A percentile compares a stretch with the other conserved stretches of the same genome.
phyloP scores from a whole-genome alignment of 106 monocot species.

The Alisma plantagoaquatica region DNA sequence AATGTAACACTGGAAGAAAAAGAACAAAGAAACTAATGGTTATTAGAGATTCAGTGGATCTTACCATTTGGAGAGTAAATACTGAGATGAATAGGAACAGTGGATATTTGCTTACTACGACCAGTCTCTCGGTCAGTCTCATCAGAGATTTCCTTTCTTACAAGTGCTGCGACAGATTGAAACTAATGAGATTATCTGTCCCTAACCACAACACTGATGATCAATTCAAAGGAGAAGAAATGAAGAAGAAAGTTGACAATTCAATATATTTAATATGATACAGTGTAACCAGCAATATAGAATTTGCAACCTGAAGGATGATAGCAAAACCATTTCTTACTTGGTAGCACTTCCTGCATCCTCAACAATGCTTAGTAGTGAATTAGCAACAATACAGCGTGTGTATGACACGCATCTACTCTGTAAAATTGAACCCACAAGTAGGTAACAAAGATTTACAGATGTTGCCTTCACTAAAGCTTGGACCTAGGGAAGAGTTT shows the following conservation, averaged over 20 bases:
- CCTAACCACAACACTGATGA: neutral
- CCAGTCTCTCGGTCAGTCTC: conserved; percentile 91
- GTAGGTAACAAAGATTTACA: too few species aligned
- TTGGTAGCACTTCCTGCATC: too few species aligned
- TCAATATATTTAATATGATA: neutral
- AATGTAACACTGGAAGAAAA: too few species aligned
- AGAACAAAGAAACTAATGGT: neutral
- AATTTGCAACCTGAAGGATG: neutral
- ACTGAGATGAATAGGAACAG: conserved; percentile 78
- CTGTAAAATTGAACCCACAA: too few species aligned
- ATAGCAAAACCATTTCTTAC: too few species aligned
- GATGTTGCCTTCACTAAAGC: too few species aligned
- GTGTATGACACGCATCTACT: too few species aligned
- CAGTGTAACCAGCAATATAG: neutral
- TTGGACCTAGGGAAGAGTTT: too few species aligned
- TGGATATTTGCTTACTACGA: conserved; percentile 54
- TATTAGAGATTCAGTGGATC: neutral
- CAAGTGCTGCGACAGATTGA: conserved; percentile 44
- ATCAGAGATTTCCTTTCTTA: conserved; percentile 86
- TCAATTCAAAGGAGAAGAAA: neutral
- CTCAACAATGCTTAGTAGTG: too few species aligned
- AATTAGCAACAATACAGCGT: too few species aligned
- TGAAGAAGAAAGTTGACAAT: neutral
- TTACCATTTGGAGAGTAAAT: conserved; percentile 86
- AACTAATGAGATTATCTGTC: neutral